Base-by-base conservation (phyloP, 2,329 filamentous ascomycete genomes). In the Penicillium sp. region DNA sequence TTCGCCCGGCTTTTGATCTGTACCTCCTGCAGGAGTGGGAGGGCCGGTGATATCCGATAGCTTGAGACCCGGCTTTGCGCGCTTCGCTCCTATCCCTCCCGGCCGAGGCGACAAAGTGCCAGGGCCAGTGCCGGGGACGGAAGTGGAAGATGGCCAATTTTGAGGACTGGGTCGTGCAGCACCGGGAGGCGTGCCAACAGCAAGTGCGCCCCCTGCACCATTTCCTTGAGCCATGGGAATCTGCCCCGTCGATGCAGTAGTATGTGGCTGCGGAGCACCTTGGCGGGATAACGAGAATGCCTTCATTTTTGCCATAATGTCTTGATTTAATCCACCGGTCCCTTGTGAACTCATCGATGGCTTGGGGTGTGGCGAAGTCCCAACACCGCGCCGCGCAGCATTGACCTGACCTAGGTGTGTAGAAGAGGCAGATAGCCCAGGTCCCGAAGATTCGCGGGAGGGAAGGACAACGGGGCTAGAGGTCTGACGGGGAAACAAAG, bases 381-480 rank as follows among this genome's bases (percentile, higher is more conserved):
- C 62, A n/a, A 60, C 67, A 31, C 70, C 72, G 67, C 84, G 80
- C 62, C 86, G 79, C 40, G 86, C 86, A 49, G 86, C 84, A 73
- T 88, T 91, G 68, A 96, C 79, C 57, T 90, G 84, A 41, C 91
- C 91, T 4, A 93, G 80, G 41, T 90, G 87, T 29, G 89, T 94
- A n/a, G 92, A 96, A n/a, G 87, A 92, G 7, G 89, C 78, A 56
- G 85, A 90, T 86, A 96, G 92, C 57, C 67, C 62, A 1, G 29
- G 8, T 6, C 62, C 57, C 2, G 61, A n/a, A 29, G 62, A 49
- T 56, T 73, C 67, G 45, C 59, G 62, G 15, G 62, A 62, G 10
- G 69, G 62, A 7, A 67, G 67, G 13, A 73, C 60, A 23, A 71
- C 61, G 15, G 71, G 70, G 17, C 67, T 59, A 9, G 69, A 67